Evolutionary conservation across 768 basidiomycete species (phyloP).

Genomic region (Trametes coccinea): DNA sequence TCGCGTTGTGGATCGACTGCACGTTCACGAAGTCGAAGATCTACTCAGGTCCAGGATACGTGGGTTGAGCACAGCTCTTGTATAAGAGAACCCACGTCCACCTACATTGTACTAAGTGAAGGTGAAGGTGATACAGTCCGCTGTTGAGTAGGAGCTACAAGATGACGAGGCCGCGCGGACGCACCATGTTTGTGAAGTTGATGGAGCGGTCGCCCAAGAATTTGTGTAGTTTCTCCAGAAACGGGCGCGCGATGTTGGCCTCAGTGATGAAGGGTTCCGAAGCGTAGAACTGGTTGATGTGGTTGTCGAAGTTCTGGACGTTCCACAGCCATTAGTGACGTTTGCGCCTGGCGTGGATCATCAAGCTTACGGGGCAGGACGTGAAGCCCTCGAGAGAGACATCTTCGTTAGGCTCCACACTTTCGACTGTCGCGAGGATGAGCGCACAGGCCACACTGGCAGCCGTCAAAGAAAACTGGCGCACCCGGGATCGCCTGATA

Average conservation of each 20-base stretch:
- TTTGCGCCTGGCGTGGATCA: not conserved
- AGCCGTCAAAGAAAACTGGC: too few relatives aligned
- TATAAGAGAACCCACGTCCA: not conserved
- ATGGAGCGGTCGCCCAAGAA: slow-evolving; percentile 30
- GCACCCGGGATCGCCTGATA: slow-evolving; percentile 52
- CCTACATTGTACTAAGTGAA: not conserved
- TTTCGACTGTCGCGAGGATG: slow-evolving; percentile 21
- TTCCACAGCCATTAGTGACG: not conserved
- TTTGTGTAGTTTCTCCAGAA: slow-evolving; percentile 30
- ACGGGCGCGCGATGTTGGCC: slow-evolving; percentile 25
- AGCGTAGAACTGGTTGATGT: slow-evolving; percentile 31
- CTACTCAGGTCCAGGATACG: slow-evolving; percentile 9
- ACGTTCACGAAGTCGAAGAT: slow-evolving; percentile 43
- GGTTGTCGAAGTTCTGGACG: slow-evolving; percentile 25
- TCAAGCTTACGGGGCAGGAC: slow-evolving; percentile 22
- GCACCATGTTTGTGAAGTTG: slow-evolving; percentile 31
- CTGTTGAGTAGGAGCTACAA: not conserved
- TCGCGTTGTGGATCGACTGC: slow-evolving; percentile 39
- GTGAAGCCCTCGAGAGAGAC: slow-evolving; percentile 29
- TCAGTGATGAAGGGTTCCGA: slow-evolving; percentile 30
- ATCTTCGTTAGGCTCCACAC: slow-evolving; percentile 28
- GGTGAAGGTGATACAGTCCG: too few relatives aligned
- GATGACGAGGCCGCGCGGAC: not conserved
- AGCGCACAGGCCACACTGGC: not conserved
- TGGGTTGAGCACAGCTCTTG: not conserved